Conservation (phyloP, 352 stramenopile species). For the Phytophthora hybrid region DNA sequence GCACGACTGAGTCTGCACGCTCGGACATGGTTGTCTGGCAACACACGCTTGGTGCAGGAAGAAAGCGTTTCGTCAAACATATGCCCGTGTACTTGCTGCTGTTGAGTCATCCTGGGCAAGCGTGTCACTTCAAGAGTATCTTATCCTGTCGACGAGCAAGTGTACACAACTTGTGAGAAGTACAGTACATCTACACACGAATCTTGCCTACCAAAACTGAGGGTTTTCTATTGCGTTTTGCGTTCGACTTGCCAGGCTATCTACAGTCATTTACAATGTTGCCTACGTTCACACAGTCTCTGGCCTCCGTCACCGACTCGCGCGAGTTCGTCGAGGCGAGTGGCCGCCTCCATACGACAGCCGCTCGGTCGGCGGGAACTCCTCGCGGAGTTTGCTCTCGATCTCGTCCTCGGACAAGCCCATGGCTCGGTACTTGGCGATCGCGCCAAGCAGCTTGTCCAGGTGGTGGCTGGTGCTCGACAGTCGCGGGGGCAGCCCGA, state of each 20-base stretch:
- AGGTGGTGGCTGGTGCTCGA: conserved; percentile 70
- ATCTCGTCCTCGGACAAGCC: conserved; percentile 74
- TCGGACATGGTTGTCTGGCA: not conserved
- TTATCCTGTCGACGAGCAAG: not conserved
- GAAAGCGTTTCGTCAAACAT: not conserved
- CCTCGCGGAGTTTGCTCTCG: conserved; percentile 65
- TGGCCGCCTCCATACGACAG: conserved; percentile 32
- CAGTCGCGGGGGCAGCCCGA: conserved; percentile 62
- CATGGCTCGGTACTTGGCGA: conserved; percentile 67
- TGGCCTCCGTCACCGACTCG: conserved; percentile 34
- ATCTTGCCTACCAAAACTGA: conserved; percentile 30
- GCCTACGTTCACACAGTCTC: conserved; percentile 21
- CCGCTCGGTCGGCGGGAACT: conserved; percentile 67
- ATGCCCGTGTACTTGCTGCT: not conserved
- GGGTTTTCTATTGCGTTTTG: conserved; percentile 29
- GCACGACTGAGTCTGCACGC: not conserved
- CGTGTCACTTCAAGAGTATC: not conserved
- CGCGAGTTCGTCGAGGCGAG: conserved; percentile 20
- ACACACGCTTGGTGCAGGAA: not conserved
- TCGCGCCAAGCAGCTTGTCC: conserved; percentile 66
- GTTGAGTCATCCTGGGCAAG: conserved; percentile 1
- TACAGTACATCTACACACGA: not conserved
- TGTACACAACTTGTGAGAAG: too few relatives aligned
- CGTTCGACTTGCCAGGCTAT: conserved; percentile 30
- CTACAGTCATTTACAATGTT: conserved; percentile 43